Evolutionary conservation across 2,329 filamentous ascomycete species (phyloP).

Genomic region (Dendrostoma leiphaemia): DNA sequence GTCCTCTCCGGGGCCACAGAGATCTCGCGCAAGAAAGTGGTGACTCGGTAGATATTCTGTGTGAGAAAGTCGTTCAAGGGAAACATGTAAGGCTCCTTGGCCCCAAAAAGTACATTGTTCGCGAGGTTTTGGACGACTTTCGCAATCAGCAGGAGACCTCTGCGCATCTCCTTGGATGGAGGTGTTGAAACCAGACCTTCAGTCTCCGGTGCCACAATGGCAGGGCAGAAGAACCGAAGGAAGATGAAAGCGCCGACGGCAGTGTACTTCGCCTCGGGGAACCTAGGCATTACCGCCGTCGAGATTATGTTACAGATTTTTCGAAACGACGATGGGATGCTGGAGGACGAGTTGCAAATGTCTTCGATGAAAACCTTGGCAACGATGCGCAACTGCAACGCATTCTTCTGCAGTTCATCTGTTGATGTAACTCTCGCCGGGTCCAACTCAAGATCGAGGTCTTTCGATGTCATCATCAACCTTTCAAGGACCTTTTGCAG

Average conservation of each 20-base stretch:
- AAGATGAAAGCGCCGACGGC: conserved; percentile 72
- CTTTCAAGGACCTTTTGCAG: conserved; percentile 66
- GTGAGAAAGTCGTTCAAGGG: conserved; percentile 68
- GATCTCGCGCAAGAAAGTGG: conserved; percentile 65
- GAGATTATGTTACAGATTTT: conserved; percentile 69
- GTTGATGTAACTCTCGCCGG: conserved; percentile 57
- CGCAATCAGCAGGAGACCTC: conserved; percentile 66
- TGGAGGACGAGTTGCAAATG: conserved; percentile 61
- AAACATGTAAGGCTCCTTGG: conserved; percentile 72
- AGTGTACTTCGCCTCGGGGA: conserved; percentile 69
- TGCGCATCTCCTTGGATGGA: conserved; percentile 67
- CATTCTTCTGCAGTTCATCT: conserved; percentile 66
- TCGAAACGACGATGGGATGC: conserved; percentile 62
- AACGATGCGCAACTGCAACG: conserved; percentile 63
- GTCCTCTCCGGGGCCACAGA: conserved; percentile 53
- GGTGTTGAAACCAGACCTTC: conserved; percentile 61
- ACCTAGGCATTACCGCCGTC: conserved; percentile 59
- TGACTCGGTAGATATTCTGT: conserved; percentile 66
- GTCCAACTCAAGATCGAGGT: conserved; percentile 67
- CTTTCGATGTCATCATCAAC: conserved; percentile 64
- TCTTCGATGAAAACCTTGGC: conserved; percentile 71
- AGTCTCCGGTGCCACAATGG: conserved; percentile 67
- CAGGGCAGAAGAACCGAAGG: conserved; percentile 69
- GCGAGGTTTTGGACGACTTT: conserved; percentile 71
- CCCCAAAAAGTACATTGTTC: conserved; percentile 70